These are phyloP conservation scores for Westerdykella aurantiaca DNA, from an alignment of 2,329 filamentous ascomycete genomes.

Conservation along the genomic window DNA sequence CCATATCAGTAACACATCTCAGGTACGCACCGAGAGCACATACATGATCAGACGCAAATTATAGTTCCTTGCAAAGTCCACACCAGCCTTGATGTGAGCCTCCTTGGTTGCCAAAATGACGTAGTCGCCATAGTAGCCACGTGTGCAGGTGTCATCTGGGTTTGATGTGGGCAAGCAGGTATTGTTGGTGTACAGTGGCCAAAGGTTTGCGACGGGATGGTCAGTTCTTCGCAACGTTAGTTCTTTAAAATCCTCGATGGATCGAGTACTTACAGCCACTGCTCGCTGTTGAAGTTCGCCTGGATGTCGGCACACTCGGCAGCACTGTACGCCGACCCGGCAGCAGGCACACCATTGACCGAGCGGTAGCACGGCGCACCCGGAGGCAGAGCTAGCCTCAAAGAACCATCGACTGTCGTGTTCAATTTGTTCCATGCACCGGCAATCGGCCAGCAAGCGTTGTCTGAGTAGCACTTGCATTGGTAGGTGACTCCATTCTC, in stretches of 20 bases:
- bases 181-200: constrained; percentile 32
- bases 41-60: constrained; percentile 29
- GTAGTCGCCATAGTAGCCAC: constrained; percentile 30
- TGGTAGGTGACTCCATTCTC: constrained; percentile 20
- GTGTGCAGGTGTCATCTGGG: constrained; percentile 23
- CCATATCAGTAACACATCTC: neutral
- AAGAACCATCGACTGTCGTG: constrained; percentile 22
- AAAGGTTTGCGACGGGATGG: constrained; percentile 27
- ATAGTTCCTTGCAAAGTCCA: constrained; percentile 29
- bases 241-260: neutral
- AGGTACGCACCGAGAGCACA: neutral
- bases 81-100: constrained; percentile 28
- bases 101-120: constrained; percentile 31
- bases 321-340: constrained; percentile 18
- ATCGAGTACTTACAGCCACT: constrained; percentile 23
- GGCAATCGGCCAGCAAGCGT: constrained; percentile 28
- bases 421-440: constrained; percentile 26
- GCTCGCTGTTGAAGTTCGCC: constrained; percentile 25
- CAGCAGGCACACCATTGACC: constrained; percentile 3
- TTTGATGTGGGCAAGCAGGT: constrained; percentile 26
- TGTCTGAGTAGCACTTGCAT: constrained; percentile 34
- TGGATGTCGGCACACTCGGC: constrained; percentile 22
- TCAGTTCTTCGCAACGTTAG: constrained; percentile 20
- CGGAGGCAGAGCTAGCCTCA: constrained; percentile 25
- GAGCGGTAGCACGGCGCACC: constrained; percentile 25